Evolutionary conservation across 2,329 filamentous ascomycete species (phyloP).

Genomic region (Leptographium lundbergii): DNA sequence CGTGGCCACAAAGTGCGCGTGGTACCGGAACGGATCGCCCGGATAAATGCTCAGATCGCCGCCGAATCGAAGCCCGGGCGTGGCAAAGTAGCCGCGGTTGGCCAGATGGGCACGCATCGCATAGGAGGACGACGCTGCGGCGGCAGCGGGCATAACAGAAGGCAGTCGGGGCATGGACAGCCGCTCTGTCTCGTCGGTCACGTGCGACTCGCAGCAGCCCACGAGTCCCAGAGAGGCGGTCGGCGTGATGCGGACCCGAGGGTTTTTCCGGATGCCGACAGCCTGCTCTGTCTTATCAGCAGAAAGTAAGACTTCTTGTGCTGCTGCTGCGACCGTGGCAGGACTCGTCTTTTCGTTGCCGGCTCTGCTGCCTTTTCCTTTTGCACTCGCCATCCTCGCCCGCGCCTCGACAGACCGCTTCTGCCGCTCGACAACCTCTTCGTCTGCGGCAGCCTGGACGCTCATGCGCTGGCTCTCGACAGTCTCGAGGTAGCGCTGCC

Average conservation of each 20-base stretch:
- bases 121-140: slow-evolving; percentile 38
- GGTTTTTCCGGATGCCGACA: not conserved
- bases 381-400: slow-evolving; percentile 1
- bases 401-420: slow-evolving; percentile 12
- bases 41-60: slow-evolving; percentile 93
- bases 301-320: not conserved
- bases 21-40: slow-evolving; percentile 85
- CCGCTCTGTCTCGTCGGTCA: not conserved
- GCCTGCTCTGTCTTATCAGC: not conserved
- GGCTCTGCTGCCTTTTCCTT: not conserved
- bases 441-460: slow-evolving; percentile 25
- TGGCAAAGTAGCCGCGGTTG: slow-evolving; percentile 68
- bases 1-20: slow-evolving; percentile 87
- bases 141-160: slow-evolving; percentile 2
- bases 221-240: slow-evolving; percentile 24
- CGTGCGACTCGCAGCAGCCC: not conserved
- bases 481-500: slow-evolving; percentile 50
- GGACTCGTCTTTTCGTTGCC: too few relatives aligned
- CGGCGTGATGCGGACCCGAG: slow-evolving; percentile 21
- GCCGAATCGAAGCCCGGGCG: slow-evolving; percentile 86
- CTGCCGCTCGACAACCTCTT: slow-evolving; percentile 20
- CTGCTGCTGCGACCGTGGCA: not conserved
- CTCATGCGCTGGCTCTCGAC: slow-evolving; percentile 30
- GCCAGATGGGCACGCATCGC: slow-evolving; percentile 75
- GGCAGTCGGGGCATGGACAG: not conserved